Conservation (phyloP, 306 rosid genomes). For the Gleditsia sinensis region DNA sequence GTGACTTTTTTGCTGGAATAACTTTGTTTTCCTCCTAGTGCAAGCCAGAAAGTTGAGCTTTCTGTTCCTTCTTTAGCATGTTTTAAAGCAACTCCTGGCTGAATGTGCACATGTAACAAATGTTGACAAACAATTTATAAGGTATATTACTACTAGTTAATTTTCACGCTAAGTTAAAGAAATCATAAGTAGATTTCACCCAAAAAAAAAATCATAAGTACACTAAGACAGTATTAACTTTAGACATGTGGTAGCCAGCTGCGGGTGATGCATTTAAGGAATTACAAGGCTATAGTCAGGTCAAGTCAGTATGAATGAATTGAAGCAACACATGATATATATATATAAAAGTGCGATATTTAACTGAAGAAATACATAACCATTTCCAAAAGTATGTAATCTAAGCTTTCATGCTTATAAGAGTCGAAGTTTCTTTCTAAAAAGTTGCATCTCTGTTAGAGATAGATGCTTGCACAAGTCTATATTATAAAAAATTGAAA, state of each 20-base stretch:
- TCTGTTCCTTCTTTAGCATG: constrained; percentile 95
- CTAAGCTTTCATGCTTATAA: not conserved
- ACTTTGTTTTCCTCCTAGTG: constrained; percentile 90
- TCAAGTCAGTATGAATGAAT: constrained; percentile 20
- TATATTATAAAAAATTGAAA: constrained; percentile 11
- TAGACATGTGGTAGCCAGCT: not conserved
- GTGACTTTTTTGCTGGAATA: constrained; percentile 67
- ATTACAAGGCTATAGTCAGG: constrained; percentile 14
- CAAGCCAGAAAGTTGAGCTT: constrained; percentile 89
- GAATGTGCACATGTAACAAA: constrained; percentile 42
- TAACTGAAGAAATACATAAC: not conserved
- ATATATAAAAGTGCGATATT: constrained; percentile 1
- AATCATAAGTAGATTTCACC: no score
- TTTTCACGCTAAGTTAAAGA: not conserved
- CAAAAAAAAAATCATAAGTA: no score
- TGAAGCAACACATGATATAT: constrained; percentile 4
- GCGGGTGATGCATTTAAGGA: constrained; percentile 8
- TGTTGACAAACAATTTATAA: constrained; percentile 23
- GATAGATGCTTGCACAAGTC: not conserved
- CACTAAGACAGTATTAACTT: not conserved
- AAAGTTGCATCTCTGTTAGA: constrained; percentile 1
- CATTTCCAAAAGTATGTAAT: not conserved
- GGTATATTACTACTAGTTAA: constrained; percentile 16
- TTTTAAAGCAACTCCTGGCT: constrained; percentile 87
- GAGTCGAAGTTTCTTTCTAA: not conserved